These are phyloP conservation scores for Gomphus sp. DNA, from an alignment of 1,284 basidiomycete genomes.

Conservation along the genomic window DNA sequence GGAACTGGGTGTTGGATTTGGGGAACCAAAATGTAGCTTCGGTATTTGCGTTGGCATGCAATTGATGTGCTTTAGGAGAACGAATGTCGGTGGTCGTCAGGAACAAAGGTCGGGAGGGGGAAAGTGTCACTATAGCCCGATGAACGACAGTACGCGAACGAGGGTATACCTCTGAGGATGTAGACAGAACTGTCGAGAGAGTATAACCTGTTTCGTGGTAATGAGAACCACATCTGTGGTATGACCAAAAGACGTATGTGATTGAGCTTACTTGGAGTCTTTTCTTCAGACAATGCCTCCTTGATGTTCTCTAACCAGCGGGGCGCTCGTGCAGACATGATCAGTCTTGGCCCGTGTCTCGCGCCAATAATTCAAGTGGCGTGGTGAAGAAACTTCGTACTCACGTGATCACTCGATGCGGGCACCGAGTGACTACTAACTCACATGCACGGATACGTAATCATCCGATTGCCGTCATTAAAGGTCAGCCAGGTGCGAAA, in stretches of 20 bases:
- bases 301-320: not conserved
- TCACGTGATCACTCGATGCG: not conserved
- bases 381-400: not conserved
- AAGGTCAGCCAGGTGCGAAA: not conserved
- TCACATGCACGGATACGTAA: not conserved
- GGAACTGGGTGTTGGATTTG: slow-evolving; percentile 47
- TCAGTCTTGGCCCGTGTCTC: not conserved
- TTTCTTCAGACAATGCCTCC: not conserved
- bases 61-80: slow-evolving; percentile 46
- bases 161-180: not conserved
- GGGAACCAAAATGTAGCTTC: slow-evolving; percentile 56
- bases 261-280: not conserved
- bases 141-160: slow-evolving; percentile 44
- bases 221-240: not conserved
- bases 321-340: not conserved
- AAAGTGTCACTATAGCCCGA: slow-evolving; percentile 41
- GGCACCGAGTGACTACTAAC: not conserved
- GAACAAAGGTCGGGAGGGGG: slow-evolving; percentile 41
- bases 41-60: slow-evolving; percentile 31
- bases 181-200: not conserved
- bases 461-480: not conserved
- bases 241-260: not conserved
- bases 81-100: slow-evolving; percentile 51
- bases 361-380: too few relatives aligned
- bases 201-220: not conserved